phyloP scores from a whole-genome alignment of 768 basidiomycete genomes.

The Leccinellum rugosiceps region DNA sequence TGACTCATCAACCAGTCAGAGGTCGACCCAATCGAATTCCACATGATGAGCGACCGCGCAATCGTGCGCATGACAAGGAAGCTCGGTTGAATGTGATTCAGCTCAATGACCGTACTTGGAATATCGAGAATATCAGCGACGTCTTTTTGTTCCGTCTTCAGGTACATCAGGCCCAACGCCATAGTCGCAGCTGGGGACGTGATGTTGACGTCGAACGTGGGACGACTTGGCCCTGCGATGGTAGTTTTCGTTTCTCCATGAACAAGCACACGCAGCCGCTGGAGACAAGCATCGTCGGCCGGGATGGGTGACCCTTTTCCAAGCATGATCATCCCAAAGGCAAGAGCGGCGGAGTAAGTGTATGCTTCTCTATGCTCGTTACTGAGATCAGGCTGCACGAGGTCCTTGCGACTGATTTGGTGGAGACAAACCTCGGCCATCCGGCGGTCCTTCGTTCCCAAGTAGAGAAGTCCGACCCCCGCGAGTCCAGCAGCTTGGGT shows the following conservation, averaged over 20 bases:
- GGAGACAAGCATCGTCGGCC: slow-evolving; percentile 69
- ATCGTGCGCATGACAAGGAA: slow-evolving; percentile 82
- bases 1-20: slow-evolving; percentile 70
- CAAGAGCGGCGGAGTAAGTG: slow-evolving; percentile 81
- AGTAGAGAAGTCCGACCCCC: slow-evolving; percentile 85
- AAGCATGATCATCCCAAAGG: slow-evolving; percentile 96
- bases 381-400: slow-evolving; percentile 78
- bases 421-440: slow-evolving; percentile 91
- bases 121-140: slow-evolving; percentile 83
- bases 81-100: slow-evolving; percentile 86
- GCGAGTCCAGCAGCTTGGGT: slow-evolving; percentile 87
- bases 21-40: slow-evolving; percentile 71
- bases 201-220: slow-evolving; percentile 78
- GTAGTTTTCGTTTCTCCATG: slow-evolving; percentile 62
- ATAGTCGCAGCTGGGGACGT: slow-evolving; percentile 91
- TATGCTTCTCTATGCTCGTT: slow-evolving; percentile 92
- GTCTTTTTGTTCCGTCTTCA: slow-evolving; percentile 79
- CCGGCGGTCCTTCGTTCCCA: slow-evolving; percentile 81
- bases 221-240: slow-evolving; percentile 35
- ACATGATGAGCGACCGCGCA: slow-evolving; percentile 78
- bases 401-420: slow-evolving; percentile 76
- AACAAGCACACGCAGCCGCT: slow-evolving; percentile 68
- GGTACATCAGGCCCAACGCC: slow-evolving; percentile 89
- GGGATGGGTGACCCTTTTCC: slow-evolving; percentile 78
- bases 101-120: slow-evolving; percentile 72